Percentiles rank a stretch among this genome's conserved stretches.
phyloP scores from a whole-genome alignment of 2,329 filamentous ascomycete genomes.

The Trichophyton mentagrophytes region DNA sequence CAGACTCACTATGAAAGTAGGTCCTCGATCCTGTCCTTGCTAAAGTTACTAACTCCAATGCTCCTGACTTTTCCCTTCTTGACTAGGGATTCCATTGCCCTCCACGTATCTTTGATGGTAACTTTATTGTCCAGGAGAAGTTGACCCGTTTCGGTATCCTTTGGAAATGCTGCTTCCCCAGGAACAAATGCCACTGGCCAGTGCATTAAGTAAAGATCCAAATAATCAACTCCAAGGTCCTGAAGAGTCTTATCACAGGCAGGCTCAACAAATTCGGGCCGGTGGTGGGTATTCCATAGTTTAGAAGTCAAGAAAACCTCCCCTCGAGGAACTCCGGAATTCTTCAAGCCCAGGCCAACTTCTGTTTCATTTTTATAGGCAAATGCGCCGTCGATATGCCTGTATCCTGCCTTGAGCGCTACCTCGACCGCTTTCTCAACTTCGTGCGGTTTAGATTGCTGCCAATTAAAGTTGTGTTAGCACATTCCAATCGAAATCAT shows the following conservation, averaged over 20 bases:
- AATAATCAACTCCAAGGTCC: slow-evolving; percentile 62
- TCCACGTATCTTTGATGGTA: slow-evolving; percentile 46
- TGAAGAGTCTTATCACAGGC: slow-evolving; percentile 61
- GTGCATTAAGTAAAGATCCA: slow-evolving; percentile 73
- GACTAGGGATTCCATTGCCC: slow-evolving; percentile 51
- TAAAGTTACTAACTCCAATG: slow-evolving; percentile 51
- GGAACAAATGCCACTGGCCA: slow-evolving; percentile 50
- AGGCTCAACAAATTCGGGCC: slow-evolving; percentile 45
- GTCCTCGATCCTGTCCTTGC: slow-evolving; percentile 40
- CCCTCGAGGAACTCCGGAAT: slow-evolving; percentile 62
- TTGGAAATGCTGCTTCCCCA: background rate
- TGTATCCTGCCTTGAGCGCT: slow-evolving; percentile 15
- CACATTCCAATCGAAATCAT: background rate
- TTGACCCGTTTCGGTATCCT: slow-evolving; percentile 6
- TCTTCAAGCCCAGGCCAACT: slow-evolving; percentile 63
- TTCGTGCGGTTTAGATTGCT: slow-evolving; percentile 49
- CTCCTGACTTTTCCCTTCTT: slow-evolving; percentile 42
- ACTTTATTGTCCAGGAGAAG: background rate
- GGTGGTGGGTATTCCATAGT: slow-evolving; percentile 71
- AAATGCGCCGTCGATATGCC: slow-evolving; percentile 25
- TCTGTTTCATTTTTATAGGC: slow-evolving; percentile 55
- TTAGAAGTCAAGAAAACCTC: slow-evolving; percentile 78
- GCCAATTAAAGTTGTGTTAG: slow-evolving; percentile 41
- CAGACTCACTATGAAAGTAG: slow-evolving; percentile 29
- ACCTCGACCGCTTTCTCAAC: slow-evolving; percentile 45